Conservation (phyloP, 805 yeast genomes). For the Candida qinlingensis region DNA sequence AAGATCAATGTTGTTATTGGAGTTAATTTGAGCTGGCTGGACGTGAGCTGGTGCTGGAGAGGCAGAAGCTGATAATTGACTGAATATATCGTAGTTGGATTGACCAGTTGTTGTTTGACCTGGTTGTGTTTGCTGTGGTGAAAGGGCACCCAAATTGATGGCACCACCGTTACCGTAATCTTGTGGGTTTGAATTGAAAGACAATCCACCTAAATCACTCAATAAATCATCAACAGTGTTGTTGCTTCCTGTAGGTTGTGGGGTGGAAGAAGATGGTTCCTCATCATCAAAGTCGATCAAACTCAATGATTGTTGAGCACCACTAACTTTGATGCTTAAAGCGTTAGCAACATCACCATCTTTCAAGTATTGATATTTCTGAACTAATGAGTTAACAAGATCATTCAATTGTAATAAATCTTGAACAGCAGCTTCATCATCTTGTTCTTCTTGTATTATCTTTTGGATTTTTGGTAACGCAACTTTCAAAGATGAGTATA, state of each 20-base stretch:
- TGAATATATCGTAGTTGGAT: conserved; percentile 20
- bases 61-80: conserved; percentile 16
- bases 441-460: conserved; percentile 75
- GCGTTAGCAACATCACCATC: conserved; percentile 60
- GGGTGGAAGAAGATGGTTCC: conserved; percentile 17
- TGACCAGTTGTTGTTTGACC: conserved; percentile 13
- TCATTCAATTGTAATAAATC: conserved; percentile 70
- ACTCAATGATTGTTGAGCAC: conserved; percentile 35
- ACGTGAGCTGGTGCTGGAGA: conserved; percentile 9
- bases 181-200: conserved; percentile 27
- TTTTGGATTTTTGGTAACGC: conserved; percentile 85
- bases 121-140: conserved; percentile 19
- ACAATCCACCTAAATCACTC: conserved; percentile 61
- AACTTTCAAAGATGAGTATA: conserved; percentile 70
- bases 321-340: conserved; percentile 36
- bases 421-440: conserved; percentile 59
- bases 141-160: conserved; percentile 34
- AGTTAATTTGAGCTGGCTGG: conserved; percentile 13
- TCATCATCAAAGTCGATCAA: conserved; percentile 72
- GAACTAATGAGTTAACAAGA: conserved; percentile 60
- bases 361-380: conserved; percentile 61
- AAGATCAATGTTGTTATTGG: conserved; percentile 15
- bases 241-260: conserved; percentile 29
- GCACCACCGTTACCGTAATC: conserved; percentile 50
- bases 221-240: conserved; percentile 61